Base-by-base conservation (phyloP, 106 monocot genomes). In the Dactylorhiza incarnata region DNA sequence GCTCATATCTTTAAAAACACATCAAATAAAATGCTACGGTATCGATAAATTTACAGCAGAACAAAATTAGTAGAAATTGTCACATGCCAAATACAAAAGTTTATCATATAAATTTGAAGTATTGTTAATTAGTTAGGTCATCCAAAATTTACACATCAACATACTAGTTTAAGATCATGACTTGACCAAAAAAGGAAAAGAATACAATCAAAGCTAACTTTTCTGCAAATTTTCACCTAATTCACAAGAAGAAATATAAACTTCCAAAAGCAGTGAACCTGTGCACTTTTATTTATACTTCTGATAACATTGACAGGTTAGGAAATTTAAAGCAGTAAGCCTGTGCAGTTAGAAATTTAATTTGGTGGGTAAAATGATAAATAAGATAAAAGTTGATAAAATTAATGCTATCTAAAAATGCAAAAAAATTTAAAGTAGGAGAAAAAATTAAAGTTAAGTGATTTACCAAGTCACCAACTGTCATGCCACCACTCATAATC, bases 381-480 rank as follows among this genome's bases (percentile, higher is more conserved):
- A 63, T 63, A 29, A 65, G 24, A 7, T 2, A 65, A 65, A 65
- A 65, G 24, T 11, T 26, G 13, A 10, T 22, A 22, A 24, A 29
- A 29, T 24, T 26, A 65, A 61, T 61, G 23, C 23, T 6, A 61
- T 20, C 12, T 61, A 61, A 7, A 14, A 5, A 17, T 61, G 61
- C 22, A 20, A 16, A 61, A 0, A 61, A 29, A 29, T 23, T 11
- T 29, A 1, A 65, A 17, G 15, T 0, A 65, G 61, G 23, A 65
- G 12, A 65, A 29, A 2, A 65, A 65, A 0, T 29, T 65, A 24
- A 65, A 26, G 65, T 26, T 26, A 26, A 65, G 4, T 65, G 65
- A 83, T 11, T 81, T 89, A 91, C 97, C 97, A 99, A 80, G 76
- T 99, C 97, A 76, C 97, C 97, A 80, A 99, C 97, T 74, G 94